Percentiles rank a stretch among this genome's conserved stretches.
Conservation (phyloP, 148 eudicot species). For the Rhododendron griersonianum region DNA sequence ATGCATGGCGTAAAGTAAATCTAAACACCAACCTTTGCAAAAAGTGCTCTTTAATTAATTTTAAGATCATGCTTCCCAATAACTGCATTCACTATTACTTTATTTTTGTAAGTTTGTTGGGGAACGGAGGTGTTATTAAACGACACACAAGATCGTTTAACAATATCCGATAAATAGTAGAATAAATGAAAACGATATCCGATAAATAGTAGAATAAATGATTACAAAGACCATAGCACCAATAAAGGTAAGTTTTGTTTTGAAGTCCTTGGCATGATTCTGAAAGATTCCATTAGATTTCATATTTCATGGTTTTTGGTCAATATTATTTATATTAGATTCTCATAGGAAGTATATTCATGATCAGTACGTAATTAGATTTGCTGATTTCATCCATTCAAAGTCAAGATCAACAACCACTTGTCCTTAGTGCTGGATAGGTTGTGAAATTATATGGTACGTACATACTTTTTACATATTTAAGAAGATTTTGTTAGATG, state of each 20-base stretch:
- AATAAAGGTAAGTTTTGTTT: not conserved
- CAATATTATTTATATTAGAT: not conserved
- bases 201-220: not conserved
- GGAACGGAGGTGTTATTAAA: not conserved
- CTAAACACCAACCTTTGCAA: not conserved
- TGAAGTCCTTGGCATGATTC: not conserved
- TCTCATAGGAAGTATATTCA: not conserved
- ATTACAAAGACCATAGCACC: not conserved
- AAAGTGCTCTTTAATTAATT: not conserved
- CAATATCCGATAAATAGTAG: not conserved
- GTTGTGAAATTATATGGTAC: not conserved
- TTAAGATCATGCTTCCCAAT: not conserved
- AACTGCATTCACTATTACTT: not conserved
- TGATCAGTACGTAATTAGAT: not conserved
- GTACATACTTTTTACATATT: not conserved
- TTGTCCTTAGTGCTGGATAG: not conserved
- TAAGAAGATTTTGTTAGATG: not conserved
- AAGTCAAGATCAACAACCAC: too few species aligned
- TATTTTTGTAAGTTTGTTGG: not conserved
- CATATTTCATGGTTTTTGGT: not conserved
- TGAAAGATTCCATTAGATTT: not conserved
- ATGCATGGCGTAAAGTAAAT: not conserved
- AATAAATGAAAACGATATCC: not conserved
- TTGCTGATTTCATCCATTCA: not conserved
- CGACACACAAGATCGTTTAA: not conserved